Evolutionary conservation across 164 flowering plant genomes (phyloP).

Genomic region (Berberis thunbergii): DNA sequence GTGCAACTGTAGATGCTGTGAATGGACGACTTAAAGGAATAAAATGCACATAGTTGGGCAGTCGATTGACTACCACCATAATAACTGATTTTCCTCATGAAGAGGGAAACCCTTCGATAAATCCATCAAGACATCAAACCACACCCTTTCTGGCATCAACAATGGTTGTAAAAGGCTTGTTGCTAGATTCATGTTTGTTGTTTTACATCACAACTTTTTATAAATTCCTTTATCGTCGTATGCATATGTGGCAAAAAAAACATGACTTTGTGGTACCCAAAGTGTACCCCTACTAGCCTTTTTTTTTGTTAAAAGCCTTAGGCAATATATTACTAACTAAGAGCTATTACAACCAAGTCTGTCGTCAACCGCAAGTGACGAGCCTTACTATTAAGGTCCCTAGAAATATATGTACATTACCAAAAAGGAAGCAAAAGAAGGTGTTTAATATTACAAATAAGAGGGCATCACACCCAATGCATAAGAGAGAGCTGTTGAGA

Average conservation of each 20-base stretch:
- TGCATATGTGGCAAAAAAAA: not conserved
- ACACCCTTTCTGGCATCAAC: not conserved
- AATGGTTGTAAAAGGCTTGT: not conserved
- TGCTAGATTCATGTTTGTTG: not conserved
- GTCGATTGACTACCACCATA: not conserved
- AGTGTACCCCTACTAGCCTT: not conserved
- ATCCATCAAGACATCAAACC: slow-evolving; percentile 7
- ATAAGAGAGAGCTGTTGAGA: too few relatives aligned
- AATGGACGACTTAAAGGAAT: not conserved
- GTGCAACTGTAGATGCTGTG: not conserved
- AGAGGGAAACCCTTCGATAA: slow-evolving; percentile 2
- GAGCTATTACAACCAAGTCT: too few relatives aligned
- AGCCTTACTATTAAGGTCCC: too few relatives aligned
- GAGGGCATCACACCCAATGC: too few relatives aligned
- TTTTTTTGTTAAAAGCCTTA: too few relatives aligned
- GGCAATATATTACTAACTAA: too few relatives aligned
- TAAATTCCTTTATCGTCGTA: not conserved
- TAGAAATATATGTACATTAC: too few relatives aligned
- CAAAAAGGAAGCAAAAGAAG: too few relatives aligned
- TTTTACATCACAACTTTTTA: not conserved
- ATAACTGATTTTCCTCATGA: not conserved
- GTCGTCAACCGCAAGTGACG: too few relatives aligned
- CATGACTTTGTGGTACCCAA: not conserved
- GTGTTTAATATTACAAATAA: too few relatives aligned
- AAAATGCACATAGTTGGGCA: not conserved